Evolutionary conservation across 768 basidiomycete species (phyloP).

Genomic region (Russula lepida): DNA sequence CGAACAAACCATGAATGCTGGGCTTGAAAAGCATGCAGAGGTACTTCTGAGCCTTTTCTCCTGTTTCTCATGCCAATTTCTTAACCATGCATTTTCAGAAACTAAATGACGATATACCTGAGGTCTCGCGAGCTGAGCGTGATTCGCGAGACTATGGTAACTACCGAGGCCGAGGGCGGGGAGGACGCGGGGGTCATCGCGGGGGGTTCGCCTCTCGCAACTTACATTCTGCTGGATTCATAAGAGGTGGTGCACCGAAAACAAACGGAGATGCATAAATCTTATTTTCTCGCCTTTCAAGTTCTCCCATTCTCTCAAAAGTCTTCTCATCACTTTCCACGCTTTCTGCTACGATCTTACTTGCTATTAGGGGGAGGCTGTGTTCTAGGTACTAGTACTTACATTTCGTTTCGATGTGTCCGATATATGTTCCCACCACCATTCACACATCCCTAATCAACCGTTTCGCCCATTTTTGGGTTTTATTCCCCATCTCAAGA

Average conservation of each 20-base stretch:
- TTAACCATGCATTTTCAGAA: constrained; percentile 36
- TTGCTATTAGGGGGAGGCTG: constrained; percentile 3
- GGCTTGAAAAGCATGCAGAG: constrained; percentile 64
- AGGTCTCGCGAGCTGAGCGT: constrained; percentile 62
- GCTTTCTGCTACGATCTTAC: constrained; percentile 8
- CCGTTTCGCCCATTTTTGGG: background rate
- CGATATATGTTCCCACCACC: constrained; percentile 13
- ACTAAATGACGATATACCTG: constrained; percentile 56
- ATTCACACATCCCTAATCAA: constrained; percentile 7
- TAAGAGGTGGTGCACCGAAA: constrained; percentile 25
- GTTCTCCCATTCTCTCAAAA: background rate
- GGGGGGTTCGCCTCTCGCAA: constrained; percentile 58
- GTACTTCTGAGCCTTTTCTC: constrained; percentile 34
- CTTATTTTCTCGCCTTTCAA: background rate
- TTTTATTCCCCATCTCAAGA: too few relatives aligned
- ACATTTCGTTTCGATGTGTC: constrained; percentile 11
- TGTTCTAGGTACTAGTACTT: constrained; percentile 11
- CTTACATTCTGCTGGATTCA: constrained; percentile 64
- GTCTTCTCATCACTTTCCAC: background rate
- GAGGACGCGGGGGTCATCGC: constrained; percentile 33
- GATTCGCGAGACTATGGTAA: constrained; percentile 29
- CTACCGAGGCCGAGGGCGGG: constrained; percentile 41
- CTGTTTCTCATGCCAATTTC: constrained; percentile 10
- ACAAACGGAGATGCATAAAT: constrained; percentile 26
- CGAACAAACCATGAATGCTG: constrained; percentile 77